A percentile compares a stretch with the other conserved stretches of the same genome.
Conservation (phyloP, 768 basidiomycete species). For the Amanita jacksonii region DNA sequence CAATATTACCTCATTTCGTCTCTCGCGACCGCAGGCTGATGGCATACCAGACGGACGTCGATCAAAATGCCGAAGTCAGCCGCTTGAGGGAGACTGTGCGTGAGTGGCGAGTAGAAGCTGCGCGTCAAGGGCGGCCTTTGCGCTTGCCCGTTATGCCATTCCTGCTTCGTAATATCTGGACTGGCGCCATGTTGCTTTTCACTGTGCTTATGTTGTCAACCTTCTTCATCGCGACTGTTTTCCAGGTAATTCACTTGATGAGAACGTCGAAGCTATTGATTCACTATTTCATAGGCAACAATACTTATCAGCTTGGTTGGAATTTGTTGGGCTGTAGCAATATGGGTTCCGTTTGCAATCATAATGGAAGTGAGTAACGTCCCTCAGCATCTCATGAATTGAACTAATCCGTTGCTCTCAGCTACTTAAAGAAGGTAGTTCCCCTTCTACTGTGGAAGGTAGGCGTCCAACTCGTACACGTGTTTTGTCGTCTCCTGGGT, state of each 20-base stretch:
- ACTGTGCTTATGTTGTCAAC: constrained; percentile 72
- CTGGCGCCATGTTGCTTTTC: constrained; percentile 76
- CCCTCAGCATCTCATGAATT: background rate
- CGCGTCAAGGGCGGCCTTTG: constrained; percentile 60
- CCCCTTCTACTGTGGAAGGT: constrained; percentile 29
- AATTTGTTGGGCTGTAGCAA: constrained; percentile 95
- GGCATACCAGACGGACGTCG: constrained; percentile 57
- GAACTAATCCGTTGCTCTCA: constrained; percentile 19
- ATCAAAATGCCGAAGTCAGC: constrained; percentile 65
- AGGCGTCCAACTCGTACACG: constrained; percentile 43
- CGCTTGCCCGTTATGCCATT: constrained; percentile 84
- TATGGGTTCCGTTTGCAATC: constrained; percentile 95
- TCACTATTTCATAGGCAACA: constrained; percentile 45
- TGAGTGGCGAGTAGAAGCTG: constrained; percentile 81
- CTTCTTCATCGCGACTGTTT: constrained; percentile 76
- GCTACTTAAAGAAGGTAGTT: constrained; percentile 57
- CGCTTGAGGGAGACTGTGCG: constrained; percentile 64
- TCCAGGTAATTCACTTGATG: constrained; percentile 36
- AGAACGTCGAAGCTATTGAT: background rate
- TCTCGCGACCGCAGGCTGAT: constrained; percentile 76
- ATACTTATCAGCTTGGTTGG: constrained; percentile 77
- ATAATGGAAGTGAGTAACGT: constrained; percentile 77
- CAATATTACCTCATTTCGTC: constrained; percentile 70
- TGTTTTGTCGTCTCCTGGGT: constrained; percentile 40
- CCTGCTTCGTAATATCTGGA: constrained; percentile 91